Evolutionary conservation across 768 basidiomycete genomes (phyloP).

Genomic region (Boletus subcaerulescens): DNA sequence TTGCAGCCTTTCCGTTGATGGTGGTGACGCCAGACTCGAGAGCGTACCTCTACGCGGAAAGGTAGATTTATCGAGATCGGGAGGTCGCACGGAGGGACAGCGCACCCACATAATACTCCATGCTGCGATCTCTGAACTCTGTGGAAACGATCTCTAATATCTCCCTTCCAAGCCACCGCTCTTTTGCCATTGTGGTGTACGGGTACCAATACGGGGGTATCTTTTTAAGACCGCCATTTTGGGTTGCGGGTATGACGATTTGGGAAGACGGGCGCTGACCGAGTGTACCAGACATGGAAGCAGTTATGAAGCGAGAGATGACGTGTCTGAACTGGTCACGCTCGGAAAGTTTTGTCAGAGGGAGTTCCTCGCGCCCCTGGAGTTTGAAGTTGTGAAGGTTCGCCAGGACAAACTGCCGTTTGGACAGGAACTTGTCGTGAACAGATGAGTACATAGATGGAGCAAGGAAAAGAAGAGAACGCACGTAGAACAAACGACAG

Average conservation of each 20-base stretch:
- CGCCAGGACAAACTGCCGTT: conserved; percentile 31
- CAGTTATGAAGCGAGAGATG: conserved; percentile 49
- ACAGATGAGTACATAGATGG: not conserved
- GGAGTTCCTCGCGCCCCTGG: conserved; percentile 30
- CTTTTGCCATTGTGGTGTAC: conserved; percentile 90
- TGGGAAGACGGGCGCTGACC: conserved; percentile 28
- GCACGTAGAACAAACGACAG: conserved; percentile 24
- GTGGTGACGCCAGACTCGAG: conserved; percentile 95
- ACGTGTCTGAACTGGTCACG: conserved; percentile 57
- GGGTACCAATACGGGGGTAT: conserved; percentile 90
- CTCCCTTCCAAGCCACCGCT: conserved; percentile 84
- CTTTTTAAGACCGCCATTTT: conserved; percentile 61
- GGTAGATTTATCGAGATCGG: not conserved
- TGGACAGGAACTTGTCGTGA: conserved; percentile 17
- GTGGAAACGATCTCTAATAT: conserved; percentile 90
- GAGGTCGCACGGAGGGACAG: not conserved
- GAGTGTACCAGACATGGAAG: conserved; percentile 41
- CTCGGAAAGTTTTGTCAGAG: conserved; percentile 48
- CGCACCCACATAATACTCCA: conserved; percentile 89
- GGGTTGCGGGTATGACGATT: conserved; percentile 11
- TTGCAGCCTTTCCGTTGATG: conserved; percentile 86
- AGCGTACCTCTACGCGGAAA: conserved; percentile 52
- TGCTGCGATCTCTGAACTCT: conserved; percentile 89
- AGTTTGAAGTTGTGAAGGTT: conserved; percentile 25
- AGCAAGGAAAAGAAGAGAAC: not conserved